Evolutionary conservation across 148 eudicot species (phyloP).

Genomic region (Camellia sinensis): DNA sequence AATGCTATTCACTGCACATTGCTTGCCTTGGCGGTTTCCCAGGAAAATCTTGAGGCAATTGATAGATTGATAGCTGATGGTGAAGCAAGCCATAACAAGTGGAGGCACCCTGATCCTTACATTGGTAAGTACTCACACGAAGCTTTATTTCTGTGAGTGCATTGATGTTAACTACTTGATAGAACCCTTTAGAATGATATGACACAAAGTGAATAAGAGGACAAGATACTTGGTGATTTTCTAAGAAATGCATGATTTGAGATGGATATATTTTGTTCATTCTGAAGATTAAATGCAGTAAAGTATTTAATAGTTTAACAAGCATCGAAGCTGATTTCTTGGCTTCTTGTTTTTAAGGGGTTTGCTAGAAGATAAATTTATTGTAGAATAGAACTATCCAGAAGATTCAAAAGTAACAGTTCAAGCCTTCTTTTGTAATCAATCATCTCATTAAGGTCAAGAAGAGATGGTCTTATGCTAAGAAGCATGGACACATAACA

Average conservation of each 20-base stretch:
- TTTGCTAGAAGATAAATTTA: background rate
- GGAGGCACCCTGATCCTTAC: constrained; percentile 98
- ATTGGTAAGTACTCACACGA: constrained; percentile 45
- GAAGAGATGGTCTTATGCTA: too few relatives aligned
- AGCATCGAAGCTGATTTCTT: background rate
- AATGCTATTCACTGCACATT: background rate
- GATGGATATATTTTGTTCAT: too few relatives aligned
- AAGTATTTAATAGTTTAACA: too few relatives aligned
- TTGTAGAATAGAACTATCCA: background rate
- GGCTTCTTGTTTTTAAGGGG: background rate
- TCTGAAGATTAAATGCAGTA: too few relatives aligned
- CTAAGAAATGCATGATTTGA: too few relatives aligned
- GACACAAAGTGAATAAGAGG: too few relatives aligned
- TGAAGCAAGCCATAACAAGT: constrained; percentile 74
- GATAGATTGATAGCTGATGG: constrained; percentile 81
- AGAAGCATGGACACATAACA: too few relatives aligned
- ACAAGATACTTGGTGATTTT: too few relatives aligned
- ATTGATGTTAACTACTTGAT: background rate
- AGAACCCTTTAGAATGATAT: background rate
- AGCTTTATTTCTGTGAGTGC: too few relatives aligned
- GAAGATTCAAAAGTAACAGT: background rate
- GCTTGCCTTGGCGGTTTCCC: constrained; percentile 23
- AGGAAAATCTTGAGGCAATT: constrained; percentile 82
- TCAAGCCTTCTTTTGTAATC: background rate
- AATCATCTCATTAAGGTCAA: too few relatives aligned